A percentile compares a stretch with the other conserved stretches of the same genome.
phyloP scores from a whole-genome alignment of 441 rosid species.

The Lepidium campestre region DNA sequence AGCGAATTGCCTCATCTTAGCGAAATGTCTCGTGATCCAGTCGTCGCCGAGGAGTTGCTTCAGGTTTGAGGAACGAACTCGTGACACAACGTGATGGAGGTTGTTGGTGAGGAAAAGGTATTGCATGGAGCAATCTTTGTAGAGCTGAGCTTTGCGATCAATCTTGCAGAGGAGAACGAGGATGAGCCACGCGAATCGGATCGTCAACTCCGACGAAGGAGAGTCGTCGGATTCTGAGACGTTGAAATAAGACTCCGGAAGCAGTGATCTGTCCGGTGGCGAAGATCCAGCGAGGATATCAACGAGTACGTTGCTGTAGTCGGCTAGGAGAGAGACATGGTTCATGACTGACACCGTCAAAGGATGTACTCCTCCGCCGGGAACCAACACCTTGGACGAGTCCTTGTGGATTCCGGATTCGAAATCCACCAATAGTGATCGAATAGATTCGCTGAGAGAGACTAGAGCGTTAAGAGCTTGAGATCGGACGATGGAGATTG shows the following conservation, averaged over 20 bases:
- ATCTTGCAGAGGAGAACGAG: constrained; percentile 72
- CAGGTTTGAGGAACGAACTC: constrained; percentile 56
- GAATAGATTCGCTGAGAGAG: constrained; percentile 45
- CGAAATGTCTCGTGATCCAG: constrained; percentile 56
- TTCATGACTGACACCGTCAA: constrained; percentile 46
- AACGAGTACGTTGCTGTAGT: constrained; percentile 52
- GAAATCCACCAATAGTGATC: constrained; percentile 34
- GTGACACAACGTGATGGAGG: constrained; percentile 49
- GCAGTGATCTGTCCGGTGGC: constrained; percentile 35
- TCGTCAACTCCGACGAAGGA: constrained; percentile 34
- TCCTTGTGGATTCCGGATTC: constrained; percentile 55
- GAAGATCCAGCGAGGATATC: constrained; percentile 60
- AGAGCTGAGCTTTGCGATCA: constrained; percentile 54
- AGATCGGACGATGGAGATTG: constrained; percentile 36
- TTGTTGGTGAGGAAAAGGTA: constrained; percentile 79
- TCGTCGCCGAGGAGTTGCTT: constrained; percentile 61
- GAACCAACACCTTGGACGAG: constrained; percentile 37
- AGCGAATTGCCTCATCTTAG: constrained; percentile 48
- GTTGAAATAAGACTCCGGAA: constrained; percentile 42
- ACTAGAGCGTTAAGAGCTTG: constrained; percentile 56
- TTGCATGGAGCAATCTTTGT: constrained; percentile 51
- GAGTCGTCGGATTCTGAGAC: constrained; percentile 33
- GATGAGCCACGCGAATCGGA: constrained; percentile 50
- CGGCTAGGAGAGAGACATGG: constrained; percentile 55
- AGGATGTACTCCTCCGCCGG: constrained; percentile 58